Percentiles rank a stretch among this genome's conserved stretches.
phyloP scores from a whole-genome alignment of 192 early-diverging fungal species.

The Helicostylum pulchrum region DNA sequence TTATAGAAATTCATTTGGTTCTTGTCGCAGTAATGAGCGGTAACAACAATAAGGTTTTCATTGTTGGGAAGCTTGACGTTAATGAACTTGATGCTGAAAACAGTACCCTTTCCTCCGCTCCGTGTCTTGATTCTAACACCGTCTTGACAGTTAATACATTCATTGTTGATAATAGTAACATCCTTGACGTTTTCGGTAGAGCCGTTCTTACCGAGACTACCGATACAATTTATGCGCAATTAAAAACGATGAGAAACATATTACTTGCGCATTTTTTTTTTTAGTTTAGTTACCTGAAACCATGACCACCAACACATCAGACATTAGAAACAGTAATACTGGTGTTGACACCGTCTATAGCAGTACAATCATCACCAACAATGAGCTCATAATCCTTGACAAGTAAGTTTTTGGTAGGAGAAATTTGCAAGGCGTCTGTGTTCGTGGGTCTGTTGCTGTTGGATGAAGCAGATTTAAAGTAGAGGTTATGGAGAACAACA shows the following conservation, averaged over 20 bases:
- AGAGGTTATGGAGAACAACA: slow-evolving; percentile 4
- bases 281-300: slow-evolving; percentile 2
- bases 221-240: not conserved
- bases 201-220: slow-evolving; percentile 15
- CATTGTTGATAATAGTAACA: slow-evolving; percentile 32
- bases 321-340: slow-evolving; percentile 42
- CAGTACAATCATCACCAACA: slow-evolving; percentile 53
- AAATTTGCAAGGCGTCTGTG: slow-evolving; percentile 43
- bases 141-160: slow-evolving; percentile 34
- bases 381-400: slow-evolving; percentile 34
- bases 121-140: slow-evolving; percentile 53
- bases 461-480: slow-evolving; percentile 18
- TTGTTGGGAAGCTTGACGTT: slow-evolving; percentile 38
- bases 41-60: slow-evolving; percentile 37
- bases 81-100: slow-evolving; percentile 43
- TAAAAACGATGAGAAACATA: too few species aligned
- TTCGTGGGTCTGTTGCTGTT: slow-evolving; percentile 35
- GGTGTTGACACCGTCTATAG: slow-evolving; percentile 43
- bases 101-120: slow-evolving; percentile 39
- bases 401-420: slow-evolving; percentile 28
- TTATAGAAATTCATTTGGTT: slow-evolving; percentile 34
- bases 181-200: slow-evolving; percentile 34
- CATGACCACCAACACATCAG: slow-evolving; percentile 32
- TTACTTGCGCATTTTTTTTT: too few species aligned
- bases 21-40: slow-evolving; percentile 48